Evolutionary conservation across 2,329 filamentous ascomycete genomes (phyloP).

Genomic region (Colletotrichum somersetense): DNA sequence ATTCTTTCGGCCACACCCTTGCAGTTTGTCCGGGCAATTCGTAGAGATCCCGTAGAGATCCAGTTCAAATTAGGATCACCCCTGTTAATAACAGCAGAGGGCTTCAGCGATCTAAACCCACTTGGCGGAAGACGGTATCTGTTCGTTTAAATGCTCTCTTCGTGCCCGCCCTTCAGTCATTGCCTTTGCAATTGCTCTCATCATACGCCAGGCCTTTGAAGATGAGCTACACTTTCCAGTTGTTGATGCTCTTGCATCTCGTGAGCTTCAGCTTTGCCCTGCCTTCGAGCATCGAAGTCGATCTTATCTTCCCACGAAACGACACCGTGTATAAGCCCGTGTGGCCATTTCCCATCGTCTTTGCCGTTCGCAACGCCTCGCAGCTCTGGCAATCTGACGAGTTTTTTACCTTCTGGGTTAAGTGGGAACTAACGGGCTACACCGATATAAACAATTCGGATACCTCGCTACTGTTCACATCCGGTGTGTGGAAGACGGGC

Average conservation of each 20-base stretch:
- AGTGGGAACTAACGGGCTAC: constrained; percentile 15
- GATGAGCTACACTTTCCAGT: not conserved
- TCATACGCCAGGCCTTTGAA: not conserved
- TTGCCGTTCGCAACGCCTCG: constrained; percentile 18
- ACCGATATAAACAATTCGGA: constrained; percentile 6
- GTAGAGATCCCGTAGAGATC: not conserved
- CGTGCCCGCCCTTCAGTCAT: not conserved
- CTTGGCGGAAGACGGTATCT: not conserved
- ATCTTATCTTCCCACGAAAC: constrained; percentile 19
- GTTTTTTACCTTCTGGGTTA: constrained; percentile 11
- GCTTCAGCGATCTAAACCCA: not conserved
- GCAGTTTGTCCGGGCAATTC: not conserved
- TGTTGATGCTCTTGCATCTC: not conserved
- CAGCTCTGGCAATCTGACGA: constrained; percentile 1
- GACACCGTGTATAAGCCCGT: constrained; percentile 15
- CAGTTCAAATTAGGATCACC: not conserved
- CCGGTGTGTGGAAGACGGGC: constrained; percentile 6
- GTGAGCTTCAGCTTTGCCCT: not conserved
- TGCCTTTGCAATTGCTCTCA: not conserved
- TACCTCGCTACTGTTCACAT: not conserved
- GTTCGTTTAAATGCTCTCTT: not conserved
- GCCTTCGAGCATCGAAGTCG: constrained; percentile 8
- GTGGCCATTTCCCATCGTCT: constrained; percentile 22
- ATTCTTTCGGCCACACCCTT: not conserved
- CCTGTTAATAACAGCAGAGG: too few relatives aligned